phyloP scores from a whole-genome alignment of 2,329 filamentous ascomycete genomes.

The Cladobotryum mycophilum region DNA sequence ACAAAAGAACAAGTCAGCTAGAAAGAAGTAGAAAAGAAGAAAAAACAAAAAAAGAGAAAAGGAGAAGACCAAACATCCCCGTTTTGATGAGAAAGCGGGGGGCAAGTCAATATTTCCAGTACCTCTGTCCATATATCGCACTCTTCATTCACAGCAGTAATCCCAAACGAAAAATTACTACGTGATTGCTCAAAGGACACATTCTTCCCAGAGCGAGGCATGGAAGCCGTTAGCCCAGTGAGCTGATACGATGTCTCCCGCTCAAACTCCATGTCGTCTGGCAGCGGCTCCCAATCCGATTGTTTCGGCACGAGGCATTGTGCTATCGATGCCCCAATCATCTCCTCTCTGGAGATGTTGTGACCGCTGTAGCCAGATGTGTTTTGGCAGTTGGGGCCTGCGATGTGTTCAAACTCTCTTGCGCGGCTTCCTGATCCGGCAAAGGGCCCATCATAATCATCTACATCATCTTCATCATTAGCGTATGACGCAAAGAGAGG shows the following conservation, averaged over 20 bases:
- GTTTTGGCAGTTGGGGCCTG: conserved; percentile 15
- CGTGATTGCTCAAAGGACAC: too few species aligned
- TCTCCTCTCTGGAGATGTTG: conserved; percentile 18
- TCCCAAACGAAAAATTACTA: too few species aligned
- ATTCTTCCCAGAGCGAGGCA: conserved; percentile 8
- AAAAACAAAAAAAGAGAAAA: not conserved
- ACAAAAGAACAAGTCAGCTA: not conserved
- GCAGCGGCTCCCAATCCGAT: conserved; percentile 10
- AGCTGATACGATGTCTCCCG: conserved; percentile 10
- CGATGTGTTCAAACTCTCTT: conserved; percentile 18
- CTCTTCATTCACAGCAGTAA: too few species aligned
- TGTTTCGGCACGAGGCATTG: conserved; percentile 22
- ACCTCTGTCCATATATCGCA: too few species aligned
- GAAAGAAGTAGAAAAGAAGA: not conserved
- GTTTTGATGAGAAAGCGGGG: too few species aligned
- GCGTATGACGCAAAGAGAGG: conserved; percentile 10
- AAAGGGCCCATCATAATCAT: too few species aligned
- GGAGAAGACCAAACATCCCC: too few species aligned
- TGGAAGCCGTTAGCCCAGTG: conserved; percentile 15
- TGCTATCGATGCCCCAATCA: conserved; percentile 20
- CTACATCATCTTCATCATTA: not conserved
- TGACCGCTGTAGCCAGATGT: conserved; percentile 17
- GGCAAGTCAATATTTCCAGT: too few species aligned
- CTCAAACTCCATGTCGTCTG: conserved; percentile 20
- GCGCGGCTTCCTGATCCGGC: not conserved